Percentiles rank a stretch among this genome's conserved stretches.
phyloP scores from a whole-genome alignment of 805 yeast genomes.

The Saccharomycopsis amapae region DNA sequence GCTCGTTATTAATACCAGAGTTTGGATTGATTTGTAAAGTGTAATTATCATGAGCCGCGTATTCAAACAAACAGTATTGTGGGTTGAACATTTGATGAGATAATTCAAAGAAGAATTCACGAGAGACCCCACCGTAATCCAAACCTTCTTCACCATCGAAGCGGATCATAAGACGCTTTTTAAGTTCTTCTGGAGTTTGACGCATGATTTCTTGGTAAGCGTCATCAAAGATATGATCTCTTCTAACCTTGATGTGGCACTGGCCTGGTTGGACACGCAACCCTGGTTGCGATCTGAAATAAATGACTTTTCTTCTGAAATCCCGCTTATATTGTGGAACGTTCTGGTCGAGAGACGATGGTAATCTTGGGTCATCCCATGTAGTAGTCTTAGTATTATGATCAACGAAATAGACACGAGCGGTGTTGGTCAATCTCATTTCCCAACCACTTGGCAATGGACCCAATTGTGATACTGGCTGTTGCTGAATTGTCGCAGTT shows the following conservation, averaged over 20 bases:
- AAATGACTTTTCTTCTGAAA: slow-evolving; percentile 93
- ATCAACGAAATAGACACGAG: slow-evolving; percentile 97
- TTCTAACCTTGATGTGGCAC: slow-evolving; percentile 95
- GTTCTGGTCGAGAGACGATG: slow-evolving; percentile 93
- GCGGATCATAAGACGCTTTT: slow-evolving; percentile 95
- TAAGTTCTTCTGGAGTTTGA: slow-evolving; percentile 96
- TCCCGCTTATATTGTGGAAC: slow-evolving; percentile 99
- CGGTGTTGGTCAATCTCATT: slow-evolving; percentile 98
- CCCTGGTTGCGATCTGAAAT: slow-evolving; percentile 98
- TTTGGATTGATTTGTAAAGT: slow-evolving; percentile 97
- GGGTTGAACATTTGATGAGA: slow-evolving; percentile 99
- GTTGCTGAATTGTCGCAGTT: slow-evolving; percentile 84
- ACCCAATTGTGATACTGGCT: slow-evolving; percentile 95
- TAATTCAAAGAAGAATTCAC: slow-evolving; percentile 93
- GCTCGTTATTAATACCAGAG: slow-evolving; percentile 95
- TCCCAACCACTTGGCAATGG: slow-evolving; percentile 99
- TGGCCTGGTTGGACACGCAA: slow-evolving; percentile 96
- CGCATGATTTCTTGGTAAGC: slow-evolving; percentile 98
- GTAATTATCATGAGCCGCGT: slow-evolving; percentile 96
- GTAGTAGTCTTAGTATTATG: slow-evolving; percentile 99
- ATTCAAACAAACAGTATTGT: slow-evolving; percentile 92
- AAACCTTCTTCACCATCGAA: slow-evolving; percentile 99
- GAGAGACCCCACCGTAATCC: slow-evolving; percentile 98
- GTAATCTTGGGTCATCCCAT: slow-evolving; percentile 99
- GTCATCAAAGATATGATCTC: slow-evolving; percentile 95